A percentile compares a stretch with the other conserved stretches of the same genome.
These are phyloP conservation scores for Colletotrichum echinochloae DNA, from an alignment of 2,329 filamentous ascomycete species.

Conservation along the genomic window DNA sequence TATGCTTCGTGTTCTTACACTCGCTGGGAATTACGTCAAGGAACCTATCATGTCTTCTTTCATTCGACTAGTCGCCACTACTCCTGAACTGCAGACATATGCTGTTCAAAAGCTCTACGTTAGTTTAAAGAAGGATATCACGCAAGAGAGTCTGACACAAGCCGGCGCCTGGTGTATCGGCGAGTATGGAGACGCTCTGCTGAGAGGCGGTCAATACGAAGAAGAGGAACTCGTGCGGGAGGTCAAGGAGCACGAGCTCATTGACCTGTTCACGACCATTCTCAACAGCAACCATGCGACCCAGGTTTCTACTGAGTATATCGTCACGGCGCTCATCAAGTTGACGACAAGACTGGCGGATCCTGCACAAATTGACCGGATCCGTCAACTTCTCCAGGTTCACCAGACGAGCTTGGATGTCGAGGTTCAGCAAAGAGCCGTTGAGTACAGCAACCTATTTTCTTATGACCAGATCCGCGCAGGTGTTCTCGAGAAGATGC, in stretches of 20 bases:
- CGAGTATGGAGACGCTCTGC: conserved; percentile 92
- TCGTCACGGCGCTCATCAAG: conserved; percentile 94
- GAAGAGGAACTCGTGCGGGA: conserved; percentile 87
- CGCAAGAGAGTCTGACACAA: conserved; percentile 93
- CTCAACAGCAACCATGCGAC: conserved; percentile 95
- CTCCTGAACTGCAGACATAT: conserved; percentile 94
- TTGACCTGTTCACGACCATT: conserved; percentile 93
- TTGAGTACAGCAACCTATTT: conserved; percentile 97
- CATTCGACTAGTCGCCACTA: conserved; percentile 93
- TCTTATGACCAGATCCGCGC: conserved; percentile 86
- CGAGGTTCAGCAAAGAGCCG: conserved; percentile 94
- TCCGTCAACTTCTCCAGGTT: conserved; percentile 80
- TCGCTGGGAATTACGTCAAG: conserved; percentile 97
- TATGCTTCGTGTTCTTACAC: conserved; percentile 91
- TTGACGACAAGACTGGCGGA: conserved; percentile 90
- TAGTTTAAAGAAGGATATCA: conserved; percentile 94
- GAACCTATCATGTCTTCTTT: conserved; percentile 98
- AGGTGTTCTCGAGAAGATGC: conserved; percentile 98
- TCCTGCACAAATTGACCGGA: conserved; percentile 84
- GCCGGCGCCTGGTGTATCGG: conserved; percentile 98
- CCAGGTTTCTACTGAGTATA: conserved; percentile 93
- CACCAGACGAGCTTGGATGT: conserved; percentile 91
- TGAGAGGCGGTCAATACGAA: conserved; percentile 90
- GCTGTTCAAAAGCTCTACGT: conserved; percentile 95
- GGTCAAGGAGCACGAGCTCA: conserved; percentile 88